Base-by-base conservation (phyloP, 768 basidiomycete genomes). In the Pleurotus ostreatus region DNA sequence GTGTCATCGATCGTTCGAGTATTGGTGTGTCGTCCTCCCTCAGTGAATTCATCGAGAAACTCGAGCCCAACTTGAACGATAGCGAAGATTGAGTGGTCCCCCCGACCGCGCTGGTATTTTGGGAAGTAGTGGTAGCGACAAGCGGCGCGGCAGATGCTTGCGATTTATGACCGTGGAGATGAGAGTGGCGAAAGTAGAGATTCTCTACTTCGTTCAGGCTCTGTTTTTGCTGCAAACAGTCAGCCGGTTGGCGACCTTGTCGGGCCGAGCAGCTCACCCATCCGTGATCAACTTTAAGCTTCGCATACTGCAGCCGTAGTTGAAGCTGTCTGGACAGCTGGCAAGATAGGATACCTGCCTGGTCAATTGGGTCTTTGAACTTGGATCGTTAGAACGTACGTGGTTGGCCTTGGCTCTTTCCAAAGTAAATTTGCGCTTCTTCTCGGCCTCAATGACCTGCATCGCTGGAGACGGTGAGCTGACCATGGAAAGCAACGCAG, bases 121-220 rank as follows among this genome's bases (percentile, higher is more conserved):
- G 43, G 34, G 44, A 20, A 16, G 46, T 4, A n/a, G 56, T 13
- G 23, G 39, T 15, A 15, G 55, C 48, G 23, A 47, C 38, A 52
- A 52, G 37, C n/a, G 40, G 40, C 15, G 66, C 55, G 23, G 65
- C 56, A 23, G 62, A 59, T 44, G 68, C 61, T 49, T 66, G 66
- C n/a, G 68, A 63, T 40, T 69, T 68, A 20, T 70, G 62, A 26
- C 71, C 70, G 56, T 76, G 76, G 23, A 74, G 69, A 51, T 86
- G 83, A 0, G 86, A 85, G 64, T 86, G 85, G 48, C 83, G 85
- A 63, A 90, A 90, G 72, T 89, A 91, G 7, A 91, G 74, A 63
- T 90, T 90, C 67, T 91, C 89, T 4, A 91, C 89, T 70, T 91
- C 89, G 63, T 87, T 89, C 52, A 91, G 70, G 46, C 78, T 88